Conservation (phyloP, 1,139 yeast genomes). For the Geotrichum bryndzae region DNA sequence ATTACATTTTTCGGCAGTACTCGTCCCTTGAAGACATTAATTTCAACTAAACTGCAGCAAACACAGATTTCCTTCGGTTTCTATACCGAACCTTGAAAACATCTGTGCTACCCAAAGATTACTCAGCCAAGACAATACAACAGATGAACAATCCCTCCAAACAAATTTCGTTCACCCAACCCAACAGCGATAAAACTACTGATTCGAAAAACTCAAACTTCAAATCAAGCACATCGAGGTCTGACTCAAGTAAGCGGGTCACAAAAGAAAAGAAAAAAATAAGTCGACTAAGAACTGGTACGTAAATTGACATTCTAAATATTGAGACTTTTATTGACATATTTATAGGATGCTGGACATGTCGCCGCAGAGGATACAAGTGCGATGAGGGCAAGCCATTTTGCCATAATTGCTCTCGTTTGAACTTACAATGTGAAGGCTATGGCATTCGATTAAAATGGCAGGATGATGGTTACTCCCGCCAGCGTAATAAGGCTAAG, state of each 20-base stretch:
- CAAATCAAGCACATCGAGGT: background rate
- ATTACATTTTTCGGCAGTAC: too few relatives aligned
- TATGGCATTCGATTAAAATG: conserved; percentile 29
- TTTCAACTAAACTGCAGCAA: too few relatives aligned
- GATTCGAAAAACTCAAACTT: background rate
- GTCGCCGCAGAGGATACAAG: conserved; percentile 73
- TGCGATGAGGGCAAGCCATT: conserved; percentile 60
- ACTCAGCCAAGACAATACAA: background rate
- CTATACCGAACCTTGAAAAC: background rate
- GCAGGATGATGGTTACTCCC: conserved; percentile 22
- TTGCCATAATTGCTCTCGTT: conserved; percentile 17
- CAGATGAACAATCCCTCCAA: background rate
- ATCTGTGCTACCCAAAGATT: background rate
- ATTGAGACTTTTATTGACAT: background rate
- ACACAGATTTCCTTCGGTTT: too few relatives aligned
- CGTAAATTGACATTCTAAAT: background rate
- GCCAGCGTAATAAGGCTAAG: conserved; percentile 8
- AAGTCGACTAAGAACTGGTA: conserved; percentile 26
- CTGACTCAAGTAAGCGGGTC: background rate
- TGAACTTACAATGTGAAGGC: conserved; percentile 28
- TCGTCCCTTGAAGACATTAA: too few relatives aligned
- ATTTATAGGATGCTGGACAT: conserved; percentile 63
- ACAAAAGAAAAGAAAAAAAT: conserved; percentile 23
- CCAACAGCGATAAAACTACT: background rate
- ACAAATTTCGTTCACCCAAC: background rate